phyloP scores from a whole-genome alignment of 2,329 filamentous ascomycete genomes.

The Ascosphaera acerosa region DNA sequence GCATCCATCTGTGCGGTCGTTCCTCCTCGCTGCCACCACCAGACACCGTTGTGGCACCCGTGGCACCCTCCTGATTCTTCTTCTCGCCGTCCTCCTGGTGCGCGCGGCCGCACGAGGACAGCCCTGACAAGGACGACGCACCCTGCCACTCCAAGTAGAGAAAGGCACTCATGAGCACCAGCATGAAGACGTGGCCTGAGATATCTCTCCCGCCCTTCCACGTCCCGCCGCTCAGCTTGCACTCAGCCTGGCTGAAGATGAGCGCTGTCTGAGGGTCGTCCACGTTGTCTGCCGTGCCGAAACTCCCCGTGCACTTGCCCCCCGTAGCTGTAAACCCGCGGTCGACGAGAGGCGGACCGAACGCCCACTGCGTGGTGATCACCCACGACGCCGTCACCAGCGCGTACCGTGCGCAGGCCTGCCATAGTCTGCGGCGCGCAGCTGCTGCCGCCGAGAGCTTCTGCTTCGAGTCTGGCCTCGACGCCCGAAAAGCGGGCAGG shows the following conservation, averaged over 20 bases:
- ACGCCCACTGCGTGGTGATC: conserved; percentile 86
- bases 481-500: conserved; percentile 30
- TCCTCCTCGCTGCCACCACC: conserved; percentile 17
- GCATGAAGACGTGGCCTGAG: conserved; percentile 78
- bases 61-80: conserved; percentile 10
- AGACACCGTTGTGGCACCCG: conserved; percentile 6
- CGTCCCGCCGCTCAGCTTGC: conserved; percentile 52
- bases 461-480: conserved; percentile 11
- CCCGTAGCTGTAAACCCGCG: conserved; percentile 72
- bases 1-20: conserved; percentile 30
- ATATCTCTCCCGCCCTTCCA: conserved; percentile 96
- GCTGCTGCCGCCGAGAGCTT: too few relatives aligned
- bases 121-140: conserved; percentile 40
- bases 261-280: conserved; percentile 34
- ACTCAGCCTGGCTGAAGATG: too few relatives aligned
- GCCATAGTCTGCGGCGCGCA: conserved; percentile 26
- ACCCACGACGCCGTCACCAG: conserved; percentile 59
- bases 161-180: conserved; percentile 63
- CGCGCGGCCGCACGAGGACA: too few relatives aligned
- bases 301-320: conserved; percentile 50
- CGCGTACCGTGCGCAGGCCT: conserved; percentile 41
- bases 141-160: conserved; percentile 57
- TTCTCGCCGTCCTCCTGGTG: conserved; percentile 18
- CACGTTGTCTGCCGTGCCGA: conserved; percentile 21
- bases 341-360: conserved; percentile 75